Base-by-base conservation (phyloP, 2,329 filamentous ascomycete genomes). In the Reticulascus tulasneorum region DNA sequence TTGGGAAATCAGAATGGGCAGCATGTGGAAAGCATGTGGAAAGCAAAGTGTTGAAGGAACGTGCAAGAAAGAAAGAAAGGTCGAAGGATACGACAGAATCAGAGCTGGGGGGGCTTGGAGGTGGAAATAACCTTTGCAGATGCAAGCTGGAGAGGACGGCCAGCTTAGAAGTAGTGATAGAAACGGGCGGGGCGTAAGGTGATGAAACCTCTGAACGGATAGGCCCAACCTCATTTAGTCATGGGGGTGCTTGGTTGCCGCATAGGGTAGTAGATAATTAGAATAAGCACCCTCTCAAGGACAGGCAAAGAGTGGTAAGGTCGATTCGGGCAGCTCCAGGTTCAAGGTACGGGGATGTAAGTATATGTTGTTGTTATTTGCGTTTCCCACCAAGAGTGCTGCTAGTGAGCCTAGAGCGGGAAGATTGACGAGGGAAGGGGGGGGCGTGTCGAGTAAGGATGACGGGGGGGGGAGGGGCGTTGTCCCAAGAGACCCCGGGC, bases 161-260 rank as follows among this genome's bases (percentile, higher is more conserved):
- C 58, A 59, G 52, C 55, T 57, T 38, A 43, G 48, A 47, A 47
- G 23, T 33, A 19, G 28, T 38, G 36, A 38, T 52, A 54, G 56
- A 59, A 53, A 51, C 42, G 54, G 59, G 62, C 58, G 60, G 64
- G 64, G 60, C 54, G 54, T 54, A 60, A 55, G 57, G 55, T 55
- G 54, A 56, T 59, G 56, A 58, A 61, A 62, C 60, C 55, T 60
- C 53, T 54, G 60, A 58, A 59, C 58, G 54, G 58, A 52, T 53
- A 57, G 54, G 59, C 54, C 55, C 59, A 62, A 56, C 63, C 62
- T 67, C 63, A 68, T 70, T 62, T 63, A 63, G 59, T 54, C 57
- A 62, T 60, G 53, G 49, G 56, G 56, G 54, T 56, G 52, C 18
- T 22, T 33, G 33, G 38, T 21, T 31, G 35, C 17, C 19, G 21